Percentiles rank a stretch among this genome's conserved stretches.
Evolutionary conservation across 495 filamentous ascomycete genomes (phyloP).

Genomic region (Penicillium herquei): DNA sequence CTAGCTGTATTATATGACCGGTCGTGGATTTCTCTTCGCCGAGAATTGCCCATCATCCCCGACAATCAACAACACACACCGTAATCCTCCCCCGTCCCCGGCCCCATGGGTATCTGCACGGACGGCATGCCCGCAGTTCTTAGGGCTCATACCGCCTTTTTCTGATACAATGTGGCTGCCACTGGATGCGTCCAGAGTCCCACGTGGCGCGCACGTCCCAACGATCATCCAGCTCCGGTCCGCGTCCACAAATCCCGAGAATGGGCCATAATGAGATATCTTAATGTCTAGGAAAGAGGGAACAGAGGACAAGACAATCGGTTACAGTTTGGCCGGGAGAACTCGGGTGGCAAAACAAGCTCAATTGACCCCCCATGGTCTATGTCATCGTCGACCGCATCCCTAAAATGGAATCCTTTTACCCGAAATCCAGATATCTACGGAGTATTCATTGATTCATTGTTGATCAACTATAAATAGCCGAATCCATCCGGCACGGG

Average conservation of each 20-base stretch:
- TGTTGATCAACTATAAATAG: not conserved
- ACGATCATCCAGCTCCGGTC: not conserved
- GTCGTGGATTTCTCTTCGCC: not conserved
- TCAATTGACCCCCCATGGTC: no score
- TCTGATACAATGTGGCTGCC: slow-evolving; percentile 1
- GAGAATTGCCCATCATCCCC: not conserved
- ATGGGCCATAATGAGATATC: not conserved
- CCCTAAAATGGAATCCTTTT: no score
- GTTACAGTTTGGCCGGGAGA: not conserved
- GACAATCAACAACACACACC: slow-evolving; percentile 9
- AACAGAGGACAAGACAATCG: not conserved
- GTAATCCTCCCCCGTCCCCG: slow-evolving; percentile 6
- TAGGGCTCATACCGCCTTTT: slow-evolving; percentile 19
- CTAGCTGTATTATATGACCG: not conserved
- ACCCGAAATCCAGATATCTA: not conserved
- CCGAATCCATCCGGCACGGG: not conserved
- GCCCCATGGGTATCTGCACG: slow-evolving; percentile 3
- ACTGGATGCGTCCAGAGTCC: slow-evolving; percentile 14
- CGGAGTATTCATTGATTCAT: not conserved
- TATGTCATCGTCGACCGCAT: no score
- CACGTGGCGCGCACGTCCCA: slow-evolving; percentile 20
- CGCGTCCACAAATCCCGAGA: not conserved
- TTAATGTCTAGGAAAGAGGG: not conserved
- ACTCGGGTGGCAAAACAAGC: no score
- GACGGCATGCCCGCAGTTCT: not conserved